phyloP scores from a whole-genome alignment of 2,329 filamentous ascomycete genomes.

The Botryosphaeria dothidea region DNA sequence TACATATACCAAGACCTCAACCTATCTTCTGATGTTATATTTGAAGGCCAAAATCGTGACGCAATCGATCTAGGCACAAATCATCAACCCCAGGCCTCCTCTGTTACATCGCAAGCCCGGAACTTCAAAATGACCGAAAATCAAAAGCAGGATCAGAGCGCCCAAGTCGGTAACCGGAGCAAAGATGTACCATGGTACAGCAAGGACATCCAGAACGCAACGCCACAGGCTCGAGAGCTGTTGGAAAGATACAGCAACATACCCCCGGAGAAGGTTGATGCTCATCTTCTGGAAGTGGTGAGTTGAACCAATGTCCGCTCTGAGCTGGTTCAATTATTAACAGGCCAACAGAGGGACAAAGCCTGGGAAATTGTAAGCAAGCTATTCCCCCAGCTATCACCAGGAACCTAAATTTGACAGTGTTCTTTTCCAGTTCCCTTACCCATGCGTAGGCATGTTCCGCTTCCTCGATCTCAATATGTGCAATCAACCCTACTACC shows the following conservation, averaged over 20 bases:
- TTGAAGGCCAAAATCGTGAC: too few species aligned
- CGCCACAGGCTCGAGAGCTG: conserved; percentile 32
- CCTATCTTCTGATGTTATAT: too few species aligned
- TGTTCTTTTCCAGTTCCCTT: conserved; percentile 22
- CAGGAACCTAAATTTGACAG: background rate
- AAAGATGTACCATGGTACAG: conserved; percentile 33
- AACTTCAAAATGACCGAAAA: background rate
- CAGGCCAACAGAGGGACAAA: conserved; percentile 28
- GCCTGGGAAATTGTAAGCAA: conserved; percentile 33
- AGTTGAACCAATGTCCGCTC: conserved; percentile 14
- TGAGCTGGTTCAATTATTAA: background rate
- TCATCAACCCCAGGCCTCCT: too few species aligned
- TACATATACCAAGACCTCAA: background rate
- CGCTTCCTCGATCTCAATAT: conserved; percentile 38
- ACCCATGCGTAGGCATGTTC: conserved; percentile 39
- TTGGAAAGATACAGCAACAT: conserved; percentile 43
- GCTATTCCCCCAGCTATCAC: background rate
- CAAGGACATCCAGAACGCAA: conserved; percentile 32
- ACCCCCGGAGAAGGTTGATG: conserved; percentile 33
- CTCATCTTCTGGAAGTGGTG: conserved; percentile 39
- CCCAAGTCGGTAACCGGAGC: background rate
- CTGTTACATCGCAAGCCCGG: background rate
- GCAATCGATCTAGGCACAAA: too few species aligned
- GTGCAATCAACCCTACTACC: conserved; percentile 28
- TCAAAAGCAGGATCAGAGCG: background rate